phyloP scores from a whole-genome alignment of 1,284 basidiomycete species.

The Pseudozyma tsukubaensis region DNA sequence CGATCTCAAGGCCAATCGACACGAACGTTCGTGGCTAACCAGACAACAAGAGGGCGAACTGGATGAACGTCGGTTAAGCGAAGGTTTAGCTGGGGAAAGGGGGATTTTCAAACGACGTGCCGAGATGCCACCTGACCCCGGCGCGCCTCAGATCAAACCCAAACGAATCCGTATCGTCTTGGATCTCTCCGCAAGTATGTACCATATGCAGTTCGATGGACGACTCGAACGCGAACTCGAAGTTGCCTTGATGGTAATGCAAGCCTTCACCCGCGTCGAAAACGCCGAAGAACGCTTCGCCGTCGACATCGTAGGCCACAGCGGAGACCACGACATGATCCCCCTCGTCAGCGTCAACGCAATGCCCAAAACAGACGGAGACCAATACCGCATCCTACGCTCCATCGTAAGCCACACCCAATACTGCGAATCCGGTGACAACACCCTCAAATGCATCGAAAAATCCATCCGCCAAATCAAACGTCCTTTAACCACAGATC shows the following conservation, averaged over 20 bases:
- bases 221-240: conserved; percentile 64
- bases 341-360: conserved; percentile 57
- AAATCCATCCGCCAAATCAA: conserved; percentile 54
- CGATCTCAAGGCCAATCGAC: conserved; percentile 68
- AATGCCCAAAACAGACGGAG: conserved; percentile 62
- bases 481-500: conserved; percentile 16
- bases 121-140: conserved; percentile 65
- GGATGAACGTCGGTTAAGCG: conserved; percentile 67
- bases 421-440: conserved; percentile 59
- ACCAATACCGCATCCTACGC: conserved; percentile 62
- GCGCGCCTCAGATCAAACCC: conserved; percentile 68
- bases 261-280: conserved; percentile 63
- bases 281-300: conserved; percentile 55
- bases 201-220: conserved; percentile 67
- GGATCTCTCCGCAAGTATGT: conserved; percentile 67
- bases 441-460: conserved; percentile 57
- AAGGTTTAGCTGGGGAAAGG: conserved; percentile 69
- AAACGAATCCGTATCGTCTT: conserved; percentile 69
- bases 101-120: conserved; percentile 67
- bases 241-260: conserved; percentile 68
- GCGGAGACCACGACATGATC: conserved; percentile 66
- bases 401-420: conserved; percentile 61
- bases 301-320: conserved; percentile 68
- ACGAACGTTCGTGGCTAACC: conserved; percentile 69
- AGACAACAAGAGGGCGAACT: conserved; percentile 69